Base-by-base conservation (phyloP, 345 rosid species). In the Euphorbia lathyris region DNA sequence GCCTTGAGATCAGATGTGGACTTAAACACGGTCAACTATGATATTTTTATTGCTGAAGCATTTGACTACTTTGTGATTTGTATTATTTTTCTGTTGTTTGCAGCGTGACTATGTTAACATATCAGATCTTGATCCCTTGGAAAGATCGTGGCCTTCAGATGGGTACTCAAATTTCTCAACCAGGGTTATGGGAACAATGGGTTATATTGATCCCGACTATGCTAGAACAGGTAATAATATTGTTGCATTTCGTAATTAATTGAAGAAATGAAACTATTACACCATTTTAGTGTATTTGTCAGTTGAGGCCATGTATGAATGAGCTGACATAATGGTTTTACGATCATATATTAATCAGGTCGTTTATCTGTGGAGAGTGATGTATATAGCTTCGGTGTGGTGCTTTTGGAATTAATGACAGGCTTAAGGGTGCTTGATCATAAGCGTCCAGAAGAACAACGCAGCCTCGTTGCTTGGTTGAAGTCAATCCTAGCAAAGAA, bases 321-420 rank as follows among this genome's bases (percentile, higher is more conserved):
- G 10, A 25, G 19, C 53, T 69, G 58, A 59, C 51, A 42, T 57
- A 22, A 27, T 10, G 16, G 7, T 42, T 36, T 56, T 58, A 9
- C 58, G n/a, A n/a, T n/a, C n/a, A n/a, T 3, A 42, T 63, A 11
- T 29, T 34, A 13, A 58, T 61, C 78, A 87, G 90, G 90, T 45
- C 88, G 85, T 76, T 65, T 89, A 26, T 86, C 83, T 5, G 88
- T 89, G 62, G 84, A 85, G 76, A 89, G 92, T 32, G 95, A 89
- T 69, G 90, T 89, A 32, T 89, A 84, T 14, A 86, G 92, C 14
- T 87, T 87, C 10, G 92, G 90, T 0, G 92, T 87, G 23, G 87
- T 89, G 74, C 77, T 89, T 63, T 82, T 89, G 0, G 92, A 89
- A 69, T 8, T 85, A 65, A 34, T 89, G 78, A 82, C 88, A 1